Percentiles rank a stretch among this genome's conserved stretches.
These are phyloP conservation scores for Aspergillus vadensis DNA, from an alignment of 2,329 filamentous ascomycete species.

Conservation along the genomic window DNA sequence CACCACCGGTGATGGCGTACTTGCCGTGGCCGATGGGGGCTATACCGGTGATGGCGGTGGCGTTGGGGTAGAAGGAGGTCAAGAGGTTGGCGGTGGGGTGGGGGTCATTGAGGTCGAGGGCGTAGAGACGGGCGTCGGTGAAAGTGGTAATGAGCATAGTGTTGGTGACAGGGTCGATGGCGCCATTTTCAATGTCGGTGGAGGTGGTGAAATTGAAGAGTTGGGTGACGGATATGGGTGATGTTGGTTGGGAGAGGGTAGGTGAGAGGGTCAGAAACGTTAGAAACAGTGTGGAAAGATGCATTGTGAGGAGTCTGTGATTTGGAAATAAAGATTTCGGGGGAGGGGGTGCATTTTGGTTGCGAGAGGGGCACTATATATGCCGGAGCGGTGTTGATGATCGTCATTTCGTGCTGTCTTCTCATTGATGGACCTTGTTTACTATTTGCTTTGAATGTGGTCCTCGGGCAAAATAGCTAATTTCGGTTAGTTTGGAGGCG, in stretches of 20 bases:
- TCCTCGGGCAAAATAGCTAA: too few species aligned
- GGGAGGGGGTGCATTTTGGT: not conserved
- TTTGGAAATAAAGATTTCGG: not conserved
- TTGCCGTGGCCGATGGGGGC: conserved; percentile 21
- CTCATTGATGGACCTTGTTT: too few species aligned
- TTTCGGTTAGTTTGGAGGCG: too few species aligned
- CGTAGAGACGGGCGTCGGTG: conserved; percentile 17
- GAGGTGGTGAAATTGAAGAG: conserved; percentile 18
- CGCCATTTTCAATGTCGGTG: conserved; percentile 20
- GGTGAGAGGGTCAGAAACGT: not conserved
- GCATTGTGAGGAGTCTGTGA: not conserved
- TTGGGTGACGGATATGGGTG: conserved; percentile 7
- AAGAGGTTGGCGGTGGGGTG: conserved; percentile 12
- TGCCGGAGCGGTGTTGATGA: not conserved
- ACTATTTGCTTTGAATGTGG: too few species aligned
- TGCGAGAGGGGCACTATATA: not conserved
- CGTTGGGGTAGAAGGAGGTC: conserved; percentile 14
- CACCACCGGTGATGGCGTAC: conserved; percentile 21
- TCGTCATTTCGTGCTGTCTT: too few species aligned
- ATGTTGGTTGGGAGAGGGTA: not conserved
- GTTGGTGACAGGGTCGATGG: conserved; percentile 17
- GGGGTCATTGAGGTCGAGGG: conserved; percentile 10
- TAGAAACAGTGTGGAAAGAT: not conserved
- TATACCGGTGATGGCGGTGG: conserved; percentile 24
- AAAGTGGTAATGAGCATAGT: conserved; percentile 23